These are phyloP conservation scores for Iberis pinnata DNA, from an alignment of 345 rosid genomes.

Conservation along the genomic window DNA sequence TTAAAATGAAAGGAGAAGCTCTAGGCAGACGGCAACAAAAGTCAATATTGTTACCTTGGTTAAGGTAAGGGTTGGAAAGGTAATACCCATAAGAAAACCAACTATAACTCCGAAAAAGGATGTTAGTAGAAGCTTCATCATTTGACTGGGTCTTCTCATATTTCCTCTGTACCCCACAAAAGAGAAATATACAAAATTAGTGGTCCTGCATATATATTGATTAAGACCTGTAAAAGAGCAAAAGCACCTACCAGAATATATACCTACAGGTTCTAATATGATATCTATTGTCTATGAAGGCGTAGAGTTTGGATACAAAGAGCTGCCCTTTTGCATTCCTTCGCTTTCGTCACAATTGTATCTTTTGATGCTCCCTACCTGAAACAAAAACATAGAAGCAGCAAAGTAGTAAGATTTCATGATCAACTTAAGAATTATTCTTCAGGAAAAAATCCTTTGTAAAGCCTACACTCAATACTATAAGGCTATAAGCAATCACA, in stretches of 20 bases:
- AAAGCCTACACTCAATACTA: slow-evolving; percentile 1
- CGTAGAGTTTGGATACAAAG: neutral
- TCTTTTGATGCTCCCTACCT: neutral
- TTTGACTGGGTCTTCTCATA: slow-evolving; percentile 58
- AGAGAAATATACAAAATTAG: neutral
- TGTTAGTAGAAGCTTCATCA: slow-evolving; percentile 64
- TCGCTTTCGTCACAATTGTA: neutral
- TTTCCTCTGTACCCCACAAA: slow-evolving; percentile 35
- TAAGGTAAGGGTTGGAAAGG: slow-evolving; percentile 65
- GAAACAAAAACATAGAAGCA: neutral
- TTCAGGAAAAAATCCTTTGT: neutral
- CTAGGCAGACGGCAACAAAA: neutral
- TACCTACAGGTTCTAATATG: slow-evolving; percentile 2
- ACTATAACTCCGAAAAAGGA: slow-evolving; percentile 57
- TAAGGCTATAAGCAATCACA: neutral
- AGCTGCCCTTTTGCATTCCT: slow-evolving; percentile 3
- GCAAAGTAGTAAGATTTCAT: neutral
- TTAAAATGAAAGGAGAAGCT: neutral
- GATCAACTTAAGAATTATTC: neutral
- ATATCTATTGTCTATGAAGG: slow-evolving; percentile 2
- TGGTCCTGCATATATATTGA: neutral
- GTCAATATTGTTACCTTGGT: slow-evolving; percentile 43
- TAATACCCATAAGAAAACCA: slow-evolving; percentile 82
- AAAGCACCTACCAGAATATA: neutral
- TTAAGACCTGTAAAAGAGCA: neutral